Evolutionary conservation across 257 asterid species (phyloP), one percentile per base, ranked within the genome.

Genomic region (Solanum dulcamara): DNA sequence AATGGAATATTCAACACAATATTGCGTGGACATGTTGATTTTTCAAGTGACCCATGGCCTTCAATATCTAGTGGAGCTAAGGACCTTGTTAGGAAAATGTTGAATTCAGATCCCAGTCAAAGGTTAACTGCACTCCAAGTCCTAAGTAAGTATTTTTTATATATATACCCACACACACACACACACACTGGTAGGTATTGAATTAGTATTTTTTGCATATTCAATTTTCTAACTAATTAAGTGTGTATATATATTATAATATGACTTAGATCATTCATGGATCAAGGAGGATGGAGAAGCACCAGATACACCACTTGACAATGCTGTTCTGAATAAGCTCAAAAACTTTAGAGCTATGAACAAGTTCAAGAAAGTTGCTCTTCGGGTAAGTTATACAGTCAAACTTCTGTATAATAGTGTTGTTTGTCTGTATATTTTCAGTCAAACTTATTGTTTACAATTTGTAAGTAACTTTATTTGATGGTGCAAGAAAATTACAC

Each of bases 221-320:
- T 22, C 40, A 70, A 32, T 28, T 35, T 38, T 20, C 80, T 37
- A 37, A 70, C 12, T 50, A 74, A 89, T 26, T 35, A 17, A 37
- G 30, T 33, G 17, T 15, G 11, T 15, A 10, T 13, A 13, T 14
- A 4, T 26, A 42, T 59, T 37, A 59, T 59, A 26, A 18, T 57
- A 83, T 59, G 10, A 81, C 42, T 74, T 42, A 92, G 93, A 91
- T 89, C 96, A 92, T 90, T 90, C 96, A 48, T 92, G 94, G 96
- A 92, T 92, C 90, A 92, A 92, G 90, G 94, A 92, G 87, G 96
- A 89, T 59, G 96, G 96, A 53, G 96, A 91, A 87, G 96, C 96
- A 48, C 96, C 94, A 0, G 96, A 91, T 37, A 88, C 89, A 40
- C 94, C 94, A 50, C 91, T 92, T 14, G 96, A 92, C 83, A 92